Evolutionary conservation across 768 basidiomycete genomes (phyloP).

Genomic region (Heimioporus sp.): DNA sequence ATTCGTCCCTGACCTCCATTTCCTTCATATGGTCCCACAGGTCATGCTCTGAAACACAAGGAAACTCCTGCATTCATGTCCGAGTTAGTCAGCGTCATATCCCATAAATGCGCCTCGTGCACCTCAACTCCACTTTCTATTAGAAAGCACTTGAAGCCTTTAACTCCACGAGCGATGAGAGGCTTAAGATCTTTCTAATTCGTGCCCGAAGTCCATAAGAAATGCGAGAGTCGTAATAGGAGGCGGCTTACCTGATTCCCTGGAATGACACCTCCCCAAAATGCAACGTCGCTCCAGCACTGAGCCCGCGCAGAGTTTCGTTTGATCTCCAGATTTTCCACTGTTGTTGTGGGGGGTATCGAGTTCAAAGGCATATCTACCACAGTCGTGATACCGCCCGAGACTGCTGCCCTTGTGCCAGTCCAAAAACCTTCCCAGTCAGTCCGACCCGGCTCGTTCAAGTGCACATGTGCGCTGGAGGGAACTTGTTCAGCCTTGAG

Average conservation of each 20-base stretch:
- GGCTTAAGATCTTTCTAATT: conserved; percentile 66
- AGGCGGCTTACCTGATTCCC: conserved; percentile 66
- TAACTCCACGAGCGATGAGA: conserved; percentile 78
- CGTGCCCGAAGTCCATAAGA: background rate
- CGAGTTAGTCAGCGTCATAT: conserved; percentile 1
- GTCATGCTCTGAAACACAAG: conserved; percentile 73
- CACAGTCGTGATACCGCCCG: conserved; percentile 93
- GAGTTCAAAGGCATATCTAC: conserved; percentile 99
- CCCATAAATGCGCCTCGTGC: conserved; percentile 18
- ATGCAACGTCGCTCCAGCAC: conserved; percentile 67
- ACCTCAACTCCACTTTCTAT: conserved; percentile 96
- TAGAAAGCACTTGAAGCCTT: conserved; percentile 96
- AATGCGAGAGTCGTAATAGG: background rate
- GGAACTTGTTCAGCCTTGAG: background rate
- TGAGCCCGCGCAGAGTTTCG: conserved; percentile 66
- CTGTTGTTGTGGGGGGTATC: conserved; percentile 91
- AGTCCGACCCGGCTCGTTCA: conserved; percentile 91
- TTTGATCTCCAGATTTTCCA: conserved; percentile 72
- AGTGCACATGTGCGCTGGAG: conserved; percentile 81
- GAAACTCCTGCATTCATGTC: conserved; percentile 74
- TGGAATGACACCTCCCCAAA: conserved; percentile 93
- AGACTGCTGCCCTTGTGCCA: conserved; percentile 86
- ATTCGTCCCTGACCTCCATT: conserved; percentile 57
- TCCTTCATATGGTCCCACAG: conserved; percentile 67
- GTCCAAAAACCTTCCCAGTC: conserved; percentile 95